Evolutionary conservation across 768 basidiomycete species (phyloP).

Genomic region (Dioszegia aurantiaca): DNA sequence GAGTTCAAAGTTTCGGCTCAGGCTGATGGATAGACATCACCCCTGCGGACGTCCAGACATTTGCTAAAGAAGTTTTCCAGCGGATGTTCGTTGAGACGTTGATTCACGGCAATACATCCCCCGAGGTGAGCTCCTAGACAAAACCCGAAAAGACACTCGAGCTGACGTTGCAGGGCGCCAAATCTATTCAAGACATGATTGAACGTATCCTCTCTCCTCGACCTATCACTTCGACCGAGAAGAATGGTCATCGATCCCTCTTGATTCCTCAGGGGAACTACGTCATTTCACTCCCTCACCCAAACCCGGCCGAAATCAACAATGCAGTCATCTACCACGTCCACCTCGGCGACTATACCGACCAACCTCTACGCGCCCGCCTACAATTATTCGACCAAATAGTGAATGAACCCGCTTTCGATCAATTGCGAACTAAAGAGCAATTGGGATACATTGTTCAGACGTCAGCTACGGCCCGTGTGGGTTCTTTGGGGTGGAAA

Average conservation of each 20-base stretch:
- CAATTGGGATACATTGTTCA: slow-evolving; percentile 92
- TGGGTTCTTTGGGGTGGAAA: slow-evolving; percentile 70
- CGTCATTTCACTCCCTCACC: slow-evolving; percentile 64
- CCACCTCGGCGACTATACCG: slow-evolving; percentile 67
- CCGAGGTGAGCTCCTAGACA: slow-evolving; percentile 61
- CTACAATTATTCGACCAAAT: slow-evolving; percentile 76
- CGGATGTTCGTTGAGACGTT: slow-evolving; percentile 69
- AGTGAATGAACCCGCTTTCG: slow-evolving; percentile 85
- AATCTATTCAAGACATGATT: slow-evolving; percentile 66
- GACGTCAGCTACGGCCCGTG: slow-evolving; percentile 57
- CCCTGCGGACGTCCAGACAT: slow-evolving; percentile 65
- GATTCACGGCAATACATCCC: slow-evolving; percentile 77
- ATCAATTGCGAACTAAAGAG: slow-evolving; percentile 84
- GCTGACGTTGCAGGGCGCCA: slow-evolving; percentile 63
- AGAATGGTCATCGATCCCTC: slow-evolving; percentile 59
- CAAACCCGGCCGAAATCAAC: slow-evolving; percentile 83
- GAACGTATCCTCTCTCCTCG: slow-evolving; percentile 65
- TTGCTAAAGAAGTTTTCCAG: slow-evolving; percentile 62
- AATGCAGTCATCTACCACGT: slow-evolving; percentile 81
- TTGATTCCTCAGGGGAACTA: slow-evolving; percentile 66
- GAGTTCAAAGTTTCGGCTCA: slow-evolving; percentile 46
- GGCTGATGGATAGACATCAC: slow-evolving; percentile 62
- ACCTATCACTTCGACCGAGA: slow-evolving; percentile 60
- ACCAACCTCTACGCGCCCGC: slow-evolving; percentile 65
- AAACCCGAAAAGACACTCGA: background rate